These are phyloP conservation scores for Diaporthe aspalathi DNA, from an alignment of 2,329 filamentous ascomycete genomes.

Conservation along the genomic window DNA sequence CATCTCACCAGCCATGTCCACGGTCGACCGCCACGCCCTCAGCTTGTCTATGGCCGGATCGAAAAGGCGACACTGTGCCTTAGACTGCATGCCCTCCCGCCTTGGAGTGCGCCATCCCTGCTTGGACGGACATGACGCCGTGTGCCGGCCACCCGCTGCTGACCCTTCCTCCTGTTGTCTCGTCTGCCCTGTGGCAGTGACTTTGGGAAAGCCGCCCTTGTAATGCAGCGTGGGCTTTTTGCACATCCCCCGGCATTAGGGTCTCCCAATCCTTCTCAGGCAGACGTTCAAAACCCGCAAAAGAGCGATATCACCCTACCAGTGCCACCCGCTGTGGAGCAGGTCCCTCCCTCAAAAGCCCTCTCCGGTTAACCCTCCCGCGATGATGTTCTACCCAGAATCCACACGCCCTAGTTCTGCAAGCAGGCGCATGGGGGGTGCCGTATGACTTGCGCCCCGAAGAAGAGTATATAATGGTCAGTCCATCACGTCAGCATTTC, in stretches of 20 bases:
- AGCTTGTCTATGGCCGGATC: constrained; percentile 7
- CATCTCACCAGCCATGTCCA: constrained; percentile 3
- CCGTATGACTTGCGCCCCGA: not conserved
- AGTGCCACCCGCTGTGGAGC: constrained; percentile 10
- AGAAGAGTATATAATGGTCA: constrained; percentile 32
- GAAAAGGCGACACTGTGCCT: constrained; percentile 8
- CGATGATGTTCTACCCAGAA: not conserved
- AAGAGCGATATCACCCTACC: constrained; percentile 29
- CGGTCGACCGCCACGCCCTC: constrained; percentile 9
- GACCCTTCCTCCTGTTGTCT: constrained; percentile 1
- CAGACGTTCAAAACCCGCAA: not conserved
- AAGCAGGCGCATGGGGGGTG: constrained; percentile 8
- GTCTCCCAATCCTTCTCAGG: constrained; percentile 25
- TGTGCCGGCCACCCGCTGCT: constrained; percentile 17
- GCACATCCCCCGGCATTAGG: constrained; percentile 17
- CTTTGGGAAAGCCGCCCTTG: constrained; percentile 11
- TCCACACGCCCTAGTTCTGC: constrained; percentile 8
- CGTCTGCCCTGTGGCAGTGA: constrained; percentile 5
- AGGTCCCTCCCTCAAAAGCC: constrained; percentile 16
- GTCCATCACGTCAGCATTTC: constrained; percentile 30
- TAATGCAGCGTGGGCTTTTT: constrained; percentile 30
- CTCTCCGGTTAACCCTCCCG: not conserved
- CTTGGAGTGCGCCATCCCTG: constrained; percentile 25
- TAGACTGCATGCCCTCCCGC: constrained; percentile 27
- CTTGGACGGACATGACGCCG: constrained; percentile 12